These are phyloP conservation scores for Mycena floridula DNA, from an alignment of 768 basidiomycete species.

Conservation along the genomic window DNA sequence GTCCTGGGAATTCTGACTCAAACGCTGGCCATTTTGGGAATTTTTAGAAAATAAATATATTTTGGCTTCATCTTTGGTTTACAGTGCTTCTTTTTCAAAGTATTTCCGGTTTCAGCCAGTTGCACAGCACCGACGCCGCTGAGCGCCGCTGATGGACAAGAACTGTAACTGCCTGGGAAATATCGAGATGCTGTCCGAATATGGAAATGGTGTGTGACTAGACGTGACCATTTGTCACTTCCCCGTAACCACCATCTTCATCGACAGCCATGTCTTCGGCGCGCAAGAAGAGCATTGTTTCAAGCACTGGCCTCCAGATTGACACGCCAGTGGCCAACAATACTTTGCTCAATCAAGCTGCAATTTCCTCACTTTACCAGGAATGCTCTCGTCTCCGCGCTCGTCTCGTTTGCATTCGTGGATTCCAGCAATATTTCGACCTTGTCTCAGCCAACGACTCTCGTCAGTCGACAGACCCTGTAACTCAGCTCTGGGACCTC, in stretches of 20 bases:
- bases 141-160: no score
- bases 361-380: slow-evolving; percentile 89
- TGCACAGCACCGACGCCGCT: no score
- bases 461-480: slow-evolving; percentile 83
- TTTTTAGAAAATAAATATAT: no score
- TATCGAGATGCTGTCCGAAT: no score
- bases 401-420: slow-evolving; percentile 72
- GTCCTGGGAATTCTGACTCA: no score
- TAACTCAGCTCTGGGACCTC: slow-evolving; percentile 91
- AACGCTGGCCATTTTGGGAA: no score
- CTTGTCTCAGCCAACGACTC: slow-evolving; percentile 52
- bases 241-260: slow-evolving; percentile 8
- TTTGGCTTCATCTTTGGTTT: no score
- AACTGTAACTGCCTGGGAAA: no score
- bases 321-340: slow-evolving; percentile 74
- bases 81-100: no score
- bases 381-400: slow-evolving; percentile 78
- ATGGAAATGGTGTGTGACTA: no score
- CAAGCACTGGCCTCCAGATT: slow-evolving; percentile 57
- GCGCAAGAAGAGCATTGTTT: slow-evolving; percentile 77
- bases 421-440: slow-evolving; percentile 66
- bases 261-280: slow-evolving; percentile 40
- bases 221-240: no score
- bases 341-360: slow-evolving; percentile 87
- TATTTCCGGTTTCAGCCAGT: no score